Conservation (phyloP, 2,329 filamentous ascomycete genomes). For the Pseudopithomyces maydicus region DNA sequence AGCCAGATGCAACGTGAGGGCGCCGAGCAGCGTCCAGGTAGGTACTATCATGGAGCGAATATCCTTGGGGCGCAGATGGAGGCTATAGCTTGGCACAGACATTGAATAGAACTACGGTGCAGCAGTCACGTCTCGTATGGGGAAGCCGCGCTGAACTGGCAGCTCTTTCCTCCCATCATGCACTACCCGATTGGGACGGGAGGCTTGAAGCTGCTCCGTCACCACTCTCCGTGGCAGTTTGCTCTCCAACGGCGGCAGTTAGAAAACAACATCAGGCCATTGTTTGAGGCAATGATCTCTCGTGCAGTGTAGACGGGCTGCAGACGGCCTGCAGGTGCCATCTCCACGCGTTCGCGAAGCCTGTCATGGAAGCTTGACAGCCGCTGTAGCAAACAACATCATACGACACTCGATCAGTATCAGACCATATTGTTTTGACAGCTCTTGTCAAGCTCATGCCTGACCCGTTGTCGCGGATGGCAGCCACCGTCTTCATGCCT, state of each 20-base stretch:
- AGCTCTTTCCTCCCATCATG: slow-evolving; percentile 2
- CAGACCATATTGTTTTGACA: slow-evolving; percentile 25
- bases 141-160: too few relatives aligned
- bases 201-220: not conserved
- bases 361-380: slow-evolving; percentile 12
- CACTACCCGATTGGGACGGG: slow-evolving; percentile 17
- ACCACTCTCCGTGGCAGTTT: not conserved
- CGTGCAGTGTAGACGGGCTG: slow-evolving; percentile 8
- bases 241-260: slow-evolving; percentile 6
- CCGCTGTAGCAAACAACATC: slow-evolving; percentile 36
- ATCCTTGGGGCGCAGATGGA: too few relatives aligned
- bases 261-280: slow-evolving; percentile 41
- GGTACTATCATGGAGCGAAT: too few relatives aligned
- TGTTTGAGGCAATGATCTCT: slow-evolving; percentile 24
- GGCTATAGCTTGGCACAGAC: too few relatives aligned
- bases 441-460: slow-evolving; percentile 16
- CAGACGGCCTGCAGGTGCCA: slow-evolving; percentile 5
- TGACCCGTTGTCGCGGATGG: slow-evolving; percentile 1
- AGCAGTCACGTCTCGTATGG: not conserved
- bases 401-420: slow-evolving; percentile 34
- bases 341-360: slow-evolving; percentile 13
- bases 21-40: too few relatives aligned
- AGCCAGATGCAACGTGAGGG: too few relatives aligned
- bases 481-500: slow-evolving; percentile 14
- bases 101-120: too few relatives aligned